Conservation (phyloP, 805 yeast genomes). For the Pichia rugopelliculosa region DNA sequence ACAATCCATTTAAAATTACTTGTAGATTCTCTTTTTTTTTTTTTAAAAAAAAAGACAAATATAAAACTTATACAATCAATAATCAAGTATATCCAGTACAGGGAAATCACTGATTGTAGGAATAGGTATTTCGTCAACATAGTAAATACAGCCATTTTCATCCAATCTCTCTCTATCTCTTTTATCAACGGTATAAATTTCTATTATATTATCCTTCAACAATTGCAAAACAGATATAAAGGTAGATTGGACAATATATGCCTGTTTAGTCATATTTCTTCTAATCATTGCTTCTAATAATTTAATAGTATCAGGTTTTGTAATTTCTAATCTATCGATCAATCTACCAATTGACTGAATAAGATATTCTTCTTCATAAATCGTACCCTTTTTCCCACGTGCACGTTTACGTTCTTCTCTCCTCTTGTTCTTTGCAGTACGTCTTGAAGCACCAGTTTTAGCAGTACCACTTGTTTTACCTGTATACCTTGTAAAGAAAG, state of each 20-base stretch:
- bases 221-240: conserved; percentile 51
- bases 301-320: conserved; percentile 64
- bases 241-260: conserved; percentile 66
- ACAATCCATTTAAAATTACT: too few species aligned
- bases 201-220: conserved; percentile 55
- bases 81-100: conserved; percentile 49
- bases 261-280: conserved; percentile 68
- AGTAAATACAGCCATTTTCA: conserved; percentile 79
- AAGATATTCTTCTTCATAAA: conserved; percentile 93
- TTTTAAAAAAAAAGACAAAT: background rate
- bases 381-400: conserved; percentile 95
- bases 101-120: conserved; percentile 65
- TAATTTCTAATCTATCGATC: conserved; percentile 69
- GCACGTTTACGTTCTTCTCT: conserved; percentile 95
- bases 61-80: conserved; percentile 25
- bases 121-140: conserved; percentile 65
- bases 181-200: conserved; percentile 76
- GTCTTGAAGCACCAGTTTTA: conserved; percentile 89
- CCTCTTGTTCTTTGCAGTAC: conserved; percentile 85
- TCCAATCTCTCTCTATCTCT: conserved; percentile 83
- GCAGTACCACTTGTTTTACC: conserved; percentile 97
- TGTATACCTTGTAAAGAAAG: conserved; percentile 91
- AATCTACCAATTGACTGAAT: conserved; percentile 83
- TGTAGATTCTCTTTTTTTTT: too few species aligned
- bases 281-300: conserved; percentile 73